Conservation (phyloP, 179 eudicot species). For the Gypsophila paniculata region DNA sequence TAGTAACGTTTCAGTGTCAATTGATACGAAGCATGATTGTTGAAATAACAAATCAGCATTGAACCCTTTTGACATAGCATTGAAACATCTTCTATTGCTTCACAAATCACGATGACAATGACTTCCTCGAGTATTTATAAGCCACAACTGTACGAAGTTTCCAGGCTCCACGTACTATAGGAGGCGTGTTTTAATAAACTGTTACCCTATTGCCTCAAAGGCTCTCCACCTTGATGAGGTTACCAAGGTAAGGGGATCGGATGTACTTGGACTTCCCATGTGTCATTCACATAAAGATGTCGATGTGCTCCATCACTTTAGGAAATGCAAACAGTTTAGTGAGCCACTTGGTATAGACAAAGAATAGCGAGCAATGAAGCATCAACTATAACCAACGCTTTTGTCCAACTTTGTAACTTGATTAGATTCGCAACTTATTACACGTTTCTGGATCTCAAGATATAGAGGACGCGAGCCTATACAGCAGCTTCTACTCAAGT, state of each 20-base stretch:
- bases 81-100: background rate
- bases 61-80: background rate
- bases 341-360: background rate
- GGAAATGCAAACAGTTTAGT: background rate
- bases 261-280: too few species aligned
- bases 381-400: background rate
- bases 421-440: background rate
- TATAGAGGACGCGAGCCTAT: too few species aligned
- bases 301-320: background rate
- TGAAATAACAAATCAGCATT: too few species aligned
- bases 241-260: too few species aligned
- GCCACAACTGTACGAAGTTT: background rate
- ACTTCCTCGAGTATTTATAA: too few species aligned
- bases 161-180: background rate
- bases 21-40: too few species aligned
- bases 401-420: background rate
- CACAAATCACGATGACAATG: background rate
- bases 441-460: too few species aligned
- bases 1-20: too few species aligned
- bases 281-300: background rate
- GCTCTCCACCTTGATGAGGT: too few species aligned
- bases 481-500: too few species aligned
- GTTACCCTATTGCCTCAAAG: background rate
- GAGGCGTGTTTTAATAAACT: background rate
- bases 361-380: too few species aligned